These are phyloP conservation scores for Tremella yokohamensis DNA, from an alignment of 768 basidiomycete genomes.

Conservation along the genomic window DNA sequence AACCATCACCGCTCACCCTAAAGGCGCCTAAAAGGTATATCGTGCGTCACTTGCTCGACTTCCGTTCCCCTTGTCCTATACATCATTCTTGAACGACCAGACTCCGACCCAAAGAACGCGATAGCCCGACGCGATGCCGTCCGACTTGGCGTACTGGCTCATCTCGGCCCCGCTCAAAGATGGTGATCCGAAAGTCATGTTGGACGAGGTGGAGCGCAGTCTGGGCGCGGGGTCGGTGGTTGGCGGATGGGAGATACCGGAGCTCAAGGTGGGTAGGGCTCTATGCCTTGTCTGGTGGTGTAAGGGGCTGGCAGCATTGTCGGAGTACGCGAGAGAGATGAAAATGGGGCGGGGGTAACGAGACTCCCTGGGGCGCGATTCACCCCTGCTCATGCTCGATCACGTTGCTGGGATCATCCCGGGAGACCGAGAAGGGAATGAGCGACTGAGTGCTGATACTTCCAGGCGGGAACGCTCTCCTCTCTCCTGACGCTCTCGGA, in stretches of 20 bases:
- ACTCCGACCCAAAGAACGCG: not conserved
- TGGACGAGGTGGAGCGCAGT: conserved; percentile 64
- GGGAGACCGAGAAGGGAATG: too few relatives aligned
- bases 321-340: too few relatives aligned
- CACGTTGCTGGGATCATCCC: too few relatives aligned
- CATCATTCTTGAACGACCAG: not conserved
- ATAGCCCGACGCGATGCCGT: conserved; percentile 63
- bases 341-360: too few relatives aligned
- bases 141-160: conserved; percentile 93
- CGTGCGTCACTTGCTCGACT: not conserved
- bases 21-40: too few relatives aligned
- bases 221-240: conserved; percentile 56
- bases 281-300: too few relatives aligned
- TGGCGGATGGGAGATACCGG: conserved; percentile 69
- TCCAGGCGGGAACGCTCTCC: conserved; percentile 84
- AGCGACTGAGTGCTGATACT: conserved; percentile 43
- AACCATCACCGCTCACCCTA: too few relatives aligned
- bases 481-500: conserved; percentile 83
- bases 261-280: conserved; percentile 71
- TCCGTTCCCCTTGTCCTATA: conserved; percentile 1
- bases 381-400: too few relatives aligned
- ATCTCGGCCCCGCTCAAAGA: conserved; percentile 73
- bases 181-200: conserved; percentile 73
- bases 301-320: too few relatives aligned
- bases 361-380: too few relatives aligned